These are phyloP conservation scores for Hypoxylon sp. DNA, from an alignment of 2,329 filamentous ascomycete species.

Conservation along the genomic window DNA sequence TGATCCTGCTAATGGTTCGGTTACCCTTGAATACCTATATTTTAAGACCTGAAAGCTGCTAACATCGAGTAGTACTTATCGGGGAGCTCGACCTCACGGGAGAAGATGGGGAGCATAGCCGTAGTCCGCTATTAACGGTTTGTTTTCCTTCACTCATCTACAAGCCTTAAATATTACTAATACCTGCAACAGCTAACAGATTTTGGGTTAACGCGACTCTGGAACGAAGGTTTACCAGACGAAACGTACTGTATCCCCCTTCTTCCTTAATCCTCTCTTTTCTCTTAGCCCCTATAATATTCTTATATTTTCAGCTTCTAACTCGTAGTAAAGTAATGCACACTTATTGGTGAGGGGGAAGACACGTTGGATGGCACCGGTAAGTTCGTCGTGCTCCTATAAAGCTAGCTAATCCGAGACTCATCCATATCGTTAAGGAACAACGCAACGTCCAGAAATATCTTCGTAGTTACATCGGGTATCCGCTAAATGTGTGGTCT, in stretches of 20 bases:
- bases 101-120: slow-evolving; percentile 6
- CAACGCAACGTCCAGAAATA: background rate
- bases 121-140: slow-evolving; percentile 16
- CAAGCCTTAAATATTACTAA: slow-evolving; percentile 12
- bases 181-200: slow-evolving; percentile 21
- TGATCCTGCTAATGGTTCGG: slow-evolving; percentile 28
- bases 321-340: background rate
- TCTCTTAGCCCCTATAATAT: background rate
- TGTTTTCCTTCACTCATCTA: background rate
- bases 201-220: slow-evolving; percentile 14
- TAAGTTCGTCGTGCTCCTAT: background rate
- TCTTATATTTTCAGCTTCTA: background rate
- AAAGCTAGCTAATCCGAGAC: background rate
- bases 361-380: background rate
- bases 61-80: slow-evolving; percentile 22
- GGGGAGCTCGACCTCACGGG: background rate
- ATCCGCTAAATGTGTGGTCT: slow-evolving; percentile 33
- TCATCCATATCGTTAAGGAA: slow-evolving; percentile 20
- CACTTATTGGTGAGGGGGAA: background rate
- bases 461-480: background rate
- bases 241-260: background rate
- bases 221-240: background rate
- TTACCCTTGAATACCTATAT: too few species aligned
- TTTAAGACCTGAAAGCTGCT: background rate
- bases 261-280: background rate